phyloP scores from a whole-genome alignment of 1,139 yeast species.

The Sugiyamaella novakii region DNA sequence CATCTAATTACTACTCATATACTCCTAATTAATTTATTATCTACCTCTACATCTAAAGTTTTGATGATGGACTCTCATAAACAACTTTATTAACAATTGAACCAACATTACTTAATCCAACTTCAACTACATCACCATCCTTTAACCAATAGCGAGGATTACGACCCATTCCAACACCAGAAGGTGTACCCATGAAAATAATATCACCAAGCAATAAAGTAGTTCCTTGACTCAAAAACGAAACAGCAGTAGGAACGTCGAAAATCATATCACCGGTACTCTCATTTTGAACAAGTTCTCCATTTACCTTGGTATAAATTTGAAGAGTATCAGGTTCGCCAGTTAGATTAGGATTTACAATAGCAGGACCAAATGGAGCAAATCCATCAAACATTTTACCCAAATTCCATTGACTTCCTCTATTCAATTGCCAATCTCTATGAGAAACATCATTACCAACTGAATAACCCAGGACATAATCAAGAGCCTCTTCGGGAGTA shows the following conservation, averaged over 20 bases:
- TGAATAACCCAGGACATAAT: constrained; percentile 54
- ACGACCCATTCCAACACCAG: constrained; percentile 56
- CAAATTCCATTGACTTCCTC: constrained; percentile 54
- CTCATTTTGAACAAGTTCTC: constrained; percentile 50
- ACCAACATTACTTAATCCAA: constrained; percentile 50
- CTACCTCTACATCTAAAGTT: constrained; percentile 9
- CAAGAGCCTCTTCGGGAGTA: constrained; percentile 47
- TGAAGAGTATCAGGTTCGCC: constrained; percentile 42
- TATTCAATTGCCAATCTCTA: constrained; percentile 48
- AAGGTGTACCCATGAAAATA: constrained; percentile 57
- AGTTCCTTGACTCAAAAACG: constrained; percentile 55
- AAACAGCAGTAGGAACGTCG: constrained; percentile 48
- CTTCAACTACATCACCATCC: constrained; percentile 51
- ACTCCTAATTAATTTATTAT: too few relatives aligned
- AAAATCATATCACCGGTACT: constrained; percentile 54
- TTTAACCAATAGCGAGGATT: constrained; percentile 46
- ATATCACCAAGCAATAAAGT: constrained; percentile 54
- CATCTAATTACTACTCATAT: too few relatives aligned
- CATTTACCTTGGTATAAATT: constrained; percentile 48
- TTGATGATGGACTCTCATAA: background rate
- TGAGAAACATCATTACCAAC: constrained; percentile 60
- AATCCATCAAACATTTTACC: constrained; percentile 59
- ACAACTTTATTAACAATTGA: constrained; percentile 47
- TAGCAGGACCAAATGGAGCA: constrained; percentile 57
- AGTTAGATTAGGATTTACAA: constrained; percentile 45